Conservation (phyloP, 2,329 filamentous ascomycete genomes). For the Pseudogymnoascus sp. region DNA sequence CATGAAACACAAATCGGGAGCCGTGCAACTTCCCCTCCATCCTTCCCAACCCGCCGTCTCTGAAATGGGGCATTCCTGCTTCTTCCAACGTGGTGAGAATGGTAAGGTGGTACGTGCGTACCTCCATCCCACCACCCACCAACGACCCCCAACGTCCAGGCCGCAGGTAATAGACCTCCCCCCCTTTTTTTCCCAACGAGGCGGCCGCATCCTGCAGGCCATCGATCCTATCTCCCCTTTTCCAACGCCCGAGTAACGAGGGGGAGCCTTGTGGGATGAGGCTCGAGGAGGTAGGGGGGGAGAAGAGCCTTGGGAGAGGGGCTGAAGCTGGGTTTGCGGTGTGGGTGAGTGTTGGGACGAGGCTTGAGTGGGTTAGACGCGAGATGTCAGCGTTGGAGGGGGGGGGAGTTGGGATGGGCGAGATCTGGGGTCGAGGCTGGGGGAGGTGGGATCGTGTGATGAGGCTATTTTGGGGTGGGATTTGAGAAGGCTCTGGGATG, state of each 20-base stretch:
- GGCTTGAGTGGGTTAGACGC: not conserved
- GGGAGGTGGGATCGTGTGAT: not conserved
- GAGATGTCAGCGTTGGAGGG: not conserved
- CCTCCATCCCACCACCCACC: not conserved
- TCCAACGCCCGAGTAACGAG: not conserved
- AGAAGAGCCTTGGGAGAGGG: not conserved
- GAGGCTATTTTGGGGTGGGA: not conserved
- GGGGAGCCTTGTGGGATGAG: not conserved
- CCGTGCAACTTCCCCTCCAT: not conserved
- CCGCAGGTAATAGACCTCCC: not conserved
- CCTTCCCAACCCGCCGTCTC: not conserved
- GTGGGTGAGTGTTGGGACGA: not conserved
- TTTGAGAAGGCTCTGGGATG: not conserved
- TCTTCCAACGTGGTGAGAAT: not conserved
- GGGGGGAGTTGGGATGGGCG: not conserved
- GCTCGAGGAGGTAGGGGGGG: not conserved
- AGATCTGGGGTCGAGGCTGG: not conserved
- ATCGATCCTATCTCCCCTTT: not conserved
- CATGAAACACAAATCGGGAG: not conserved
- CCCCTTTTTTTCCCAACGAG: not conserved
- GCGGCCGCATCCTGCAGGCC: not conserved
- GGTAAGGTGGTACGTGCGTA: not conserved
- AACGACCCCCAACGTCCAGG: not conserved
- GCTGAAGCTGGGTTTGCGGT: not conserved
- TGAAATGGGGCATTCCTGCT: not conserved